These are phyloP conservation scores for Kluyveromyces nonfermentans DNA, from an alignment of 805 yeast species.

Conservation along the genomic window DNA sequence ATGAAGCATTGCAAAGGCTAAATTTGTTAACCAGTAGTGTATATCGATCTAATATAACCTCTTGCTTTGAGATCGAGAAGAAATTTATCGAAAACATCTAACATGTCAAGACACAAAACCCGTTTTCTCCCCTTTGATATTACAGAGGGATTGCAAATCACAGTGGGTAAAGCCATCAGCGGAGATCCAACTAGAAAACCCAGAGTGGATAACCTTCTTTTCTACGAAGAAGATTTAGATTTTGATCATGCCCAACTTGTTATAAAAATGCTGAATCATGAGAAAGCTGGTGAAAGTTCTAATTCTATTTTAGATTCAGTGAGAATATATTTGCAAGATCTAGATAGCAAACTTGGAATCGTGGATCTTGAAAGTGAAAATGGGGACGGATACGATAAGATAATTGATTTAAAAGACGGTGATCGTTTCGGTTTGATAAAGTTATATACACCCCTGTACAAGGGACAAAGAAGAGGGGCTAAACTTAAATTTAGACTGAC, in stretches of 20 bases:
- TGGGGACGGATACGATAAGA: constrained; percentile 9
- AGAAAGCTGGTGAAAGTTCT: background rate
- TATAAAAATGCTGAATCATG: constrained; percentile 13
- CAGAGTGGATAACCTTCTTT: constrained; percentile 13
- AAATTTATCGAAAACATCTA: background rate
- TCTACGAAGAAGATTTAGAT: constrained; percentile 15
- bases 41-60: too few species aligned
- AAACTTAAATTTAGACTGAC: constrained; percentile 13
- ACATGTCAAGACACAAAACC: background rate
- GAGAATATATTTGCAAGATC: constrained; percentile 17
- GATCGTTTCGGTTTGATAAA: constrained; percentile 18
- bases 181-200: constrained; percentile 11
- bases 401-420: constrained; percentile 21
- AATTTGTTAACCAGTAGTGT: too few species aligned
- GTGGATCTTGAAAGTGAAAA: constrained; percentile 17
- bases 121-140: background rate
- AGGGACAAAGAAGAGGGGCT: constrained; percentile 15
- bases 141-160: constrained; percentile 6
- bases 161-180: constrained; percentile 16
- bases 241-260: constrained; percentile 18
- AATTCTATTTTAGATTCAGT: constrained; percentile 12
- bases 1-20: too few species aligned
- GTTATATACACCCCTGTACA: constrained; percentile 9
- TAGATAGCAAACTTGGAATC: constrained; percentile 13
- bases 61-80: too few species aligned